Evolutionary conservation across 805 yeast species (phyloP).

Genomic region (Isabelozyma rhagii): DNA sequence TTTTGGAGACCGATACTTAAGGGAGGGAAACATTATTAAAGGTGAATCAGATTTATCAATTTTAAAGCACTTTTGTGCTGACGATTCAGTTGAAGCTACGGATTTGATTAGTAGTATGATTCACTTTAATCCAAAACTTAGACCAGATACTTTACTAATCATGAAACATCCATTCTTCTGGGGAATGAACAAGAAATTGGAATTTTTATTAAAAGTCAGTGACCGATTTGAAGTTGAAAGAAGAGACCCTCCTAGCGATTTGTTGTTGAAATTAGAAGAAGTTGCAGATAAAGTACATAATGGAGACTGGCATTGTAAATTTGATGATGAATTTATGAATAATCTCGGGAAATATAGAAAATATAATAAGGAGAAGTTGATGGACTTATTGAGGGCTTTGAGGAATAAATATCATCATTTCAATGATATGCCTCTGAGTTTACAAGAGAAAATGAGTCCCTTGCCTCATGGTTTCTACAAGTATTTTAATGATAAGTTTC

Average conservation of each 20-base stretch:
- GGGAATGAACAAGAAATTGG: constrained; percentile 69
- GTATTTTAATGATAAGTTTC: constrained; percentile 75
- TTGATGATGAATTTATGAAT: constrained; percentile 71
- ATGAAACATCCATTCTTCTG: constrained; percentile 89
- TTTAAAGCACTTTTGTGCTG: constrained; percentile 39
- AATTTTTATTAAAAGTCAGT: constrained; percentile 80
- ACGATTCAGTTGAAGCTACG: constrained; percentile 58
- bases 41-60: constrained; percentile 52
- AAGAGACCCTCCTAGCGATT: constrained; percentile 71
- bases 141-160: constrained; percentile 71
- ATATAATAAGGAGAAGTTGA: constrained; percentile 70
- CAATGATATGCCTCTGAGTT: constrained; percentile 75
- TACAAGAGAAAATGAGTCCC: constrained; percentile 68
- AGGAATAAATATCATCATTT: constrained; percentile 94
- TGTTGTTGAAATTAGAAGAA: constrained; percentile 54
- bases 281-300: constrained; percentile 47
- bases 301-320: constrained; percentile 73
- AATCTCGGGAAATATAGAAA: constrained; percentile 90
- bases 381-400: constrained; percentile 85
- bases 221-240: constrained; percentile 86
- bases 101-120: constrained; percentile 78
- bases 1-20: constrained; percentile 83
- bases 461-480: constrained; percentile 80
- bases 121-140: constrained; percentile 52
- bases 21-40: constrained; percentile 85